Base-by-base conservation (phyloP, 2,329 filamentous ascomycete species). In the Chrysoporthe puriensis region DNA sequence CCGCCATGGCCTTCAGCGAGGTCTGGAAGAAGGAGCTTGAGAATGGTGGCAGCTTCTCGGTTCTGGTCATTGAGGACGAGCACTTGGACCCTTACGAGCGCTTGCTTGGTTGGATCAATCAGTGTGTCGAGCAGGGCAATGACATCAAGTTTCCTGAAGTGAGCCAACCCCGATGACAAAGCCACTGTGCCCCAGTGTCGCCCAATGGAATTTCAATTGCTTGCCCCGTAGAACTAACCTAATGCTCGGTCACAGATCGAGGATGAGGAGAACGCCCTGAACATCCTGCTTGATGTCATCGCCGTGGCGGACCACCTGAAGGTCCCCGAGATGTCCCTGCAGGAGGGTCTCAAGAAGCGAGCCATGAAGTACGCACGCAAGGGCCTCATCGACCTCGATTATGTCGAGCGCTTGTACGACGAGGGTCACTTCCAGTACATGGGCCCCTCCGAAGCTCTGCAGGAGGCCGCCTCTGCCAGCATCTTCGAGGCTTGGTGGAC, bases 111-210 rank as follows among this genome's bases (percentile, higher is more conserved):
- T 70, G 68, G 68, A 70, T 70, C 62, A 63, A 70, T 16, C 46
- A 65, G 9, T 70, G 68, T 44, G 40, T 70, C 21, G 62, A 68
- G 2, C 63, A 68, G 59, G 68, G 68, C 56, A 70, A 70, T 32
- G 68, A 70, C 50, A 34, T 70, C 66, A 70, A 70, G 54, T 70
- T 70, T 21, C 68, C 68, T 7, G 68, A 70, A 40, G 67, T 66
- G 44, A 59, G 54, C n/a, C 3, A 4, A 21, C 5, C 14, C 21
- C 5, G 42, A 26, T 18, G 5, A 7, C 36, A 13, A 26, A 21
- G 8, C 2, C 52, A n/a, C 48, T 40, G 14, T 18, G 13, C 1
- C 11, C 36, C 1, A 7, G 9, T 40, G 4, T 13, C 14, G 16
- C 36, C 9, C 36, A 40, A 40, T 6, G 5, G 36, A 6, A 40